phyloP scores from a whole-genome alignment of 169 alveolate genomes.

The Eimeria brunetti region DNA sequence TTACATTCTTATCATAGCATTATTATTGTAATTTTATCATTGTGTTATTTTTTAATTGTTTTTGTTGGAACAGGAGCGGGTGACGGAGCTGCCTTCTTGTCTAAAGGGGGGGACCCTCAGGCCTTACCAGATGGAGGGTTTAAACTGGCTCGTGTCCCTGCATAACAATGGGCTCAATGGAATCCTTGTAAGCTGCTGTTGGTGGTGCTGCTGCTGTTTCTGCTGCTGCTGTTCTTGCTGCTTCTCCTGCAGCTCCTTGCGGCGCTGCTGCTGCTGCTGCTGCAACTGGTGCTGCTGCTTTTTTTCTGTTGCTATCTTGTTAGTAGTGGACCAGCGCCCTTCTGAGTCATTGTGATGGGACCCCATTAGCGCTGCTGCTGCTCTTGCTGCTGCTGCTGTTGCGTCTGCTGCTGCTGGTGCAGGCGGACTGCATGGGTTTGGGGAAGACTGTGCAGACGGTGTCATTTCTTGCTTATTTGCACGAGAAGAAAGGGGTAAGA shows the following conservation, averaged over 20 bases:
- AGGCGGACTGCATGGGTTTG: slow-evolving; percentile 98
- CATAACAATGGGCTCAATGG: slow-evolving; percentile 96
- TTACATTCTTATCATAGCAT: too few species aligned
- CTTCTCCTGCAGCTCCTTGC: not conserved
- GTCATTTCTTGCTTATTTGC: slow-evolving; percentile 92
- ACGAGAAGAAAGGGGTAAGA: slow-evolving; percentile 93
- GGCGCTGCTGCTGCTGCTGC: slow-evolving; percentile 6
- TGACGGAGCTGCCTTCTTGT: slow-evolving; percentile 92
- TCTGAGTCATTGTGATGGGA: too few species aligned
- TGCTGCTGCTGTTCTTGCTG: slow-evolving; percentile 17
- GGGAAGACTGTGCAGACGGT: slow-evolving; percentile 97
- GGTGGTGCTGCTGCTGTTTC: too few species aligned
- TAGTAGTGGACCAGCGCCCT: too few species aligned
- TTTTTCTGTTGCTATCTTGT: not conserved
- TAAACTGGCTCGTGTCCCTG: slow-evolving; percentile 95
- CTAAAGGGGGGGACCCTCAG: slow-evolving; percentile 92
- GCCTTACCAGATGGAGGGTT: slow-evolving; percentile 93
- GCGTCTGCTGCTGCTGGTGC: not conserved
- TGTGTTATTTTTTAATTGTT: not conserved
- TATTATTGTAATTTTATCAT: not conserved
- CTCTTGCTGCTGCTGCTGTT: not conserved
- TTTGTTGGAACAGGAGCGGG: slow-evolving; percentile 87
- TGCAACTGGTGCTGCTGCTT: not conserved
- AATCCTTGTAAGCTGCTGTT: slow-evolving; percentile 84
- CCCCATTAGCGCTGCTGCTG: too few species aligned